Conservation (phyloP, 2,329 filamentous ascomycete genomes). For the Cladosporium sp. region DNA sequence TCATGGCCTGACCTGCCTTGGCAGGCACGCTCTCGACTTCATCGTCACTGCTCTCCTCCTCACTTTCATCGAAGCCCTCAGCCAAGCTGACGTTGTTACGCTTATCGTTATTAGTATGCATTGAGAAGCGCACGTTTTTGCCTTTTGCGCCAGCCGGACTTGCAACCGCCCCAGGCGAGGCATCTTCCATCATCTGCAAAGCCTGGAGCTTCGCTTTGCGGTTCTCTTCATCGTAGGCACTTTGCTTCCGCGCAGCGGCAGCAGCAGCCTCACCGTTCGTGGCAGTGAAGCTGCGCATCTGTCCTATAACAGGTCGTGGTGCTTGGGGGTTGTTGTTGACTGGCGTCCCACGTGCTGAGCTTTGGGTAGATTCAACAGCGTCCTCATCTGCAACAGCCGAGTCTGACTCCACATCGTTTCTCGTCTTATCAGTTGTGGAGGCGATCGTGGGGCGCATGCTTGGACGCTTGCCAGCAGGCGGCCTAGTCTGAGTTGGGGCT, state of each 20-base stretch:
- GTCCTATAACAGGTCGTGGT: neutral
- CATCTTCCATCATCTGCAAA: slow-evolving; percentile 25
- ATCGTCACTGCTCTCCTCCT: slow-evolving; percentile 11
- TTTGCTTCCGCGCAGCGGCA: neutral
- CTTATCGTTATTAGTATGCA: neutral
- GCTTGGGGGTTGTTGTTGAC: neutral
- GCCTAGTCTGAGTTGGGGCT: neutral
- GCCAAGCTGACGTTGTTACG: slow-evolving; percentile 5
- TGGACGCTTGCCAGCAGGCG: slow-evolving; percentile 28
- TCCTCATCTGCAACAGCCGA: slow-evolving; percentile 15
- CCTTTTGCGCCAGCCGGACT: neutral
- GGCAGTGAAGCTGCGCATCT: neutral
- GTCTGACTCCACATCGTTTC: slow-evolving; percentile 28
- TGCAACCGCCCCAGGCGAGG: slow-evolving; percentile 4
- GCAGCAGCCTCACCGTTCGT: slow-evolving; percentile 6
- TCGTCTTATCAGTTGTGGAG: slow-evolving; percentile 27
- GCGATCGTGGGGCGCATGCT: slow-evolving; percentile 27
- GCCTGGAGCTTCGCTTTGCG: slow-evolving; percentile 32
- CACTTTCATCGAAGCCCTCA: slow-evolving; percentile 5
- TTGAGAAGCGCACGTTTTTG: slow-evolving; percentile 6
- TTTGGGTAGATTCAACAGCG: slow-evolving; percentile 1
- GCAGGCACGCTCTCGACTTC: slow-evolving; percentile 13
- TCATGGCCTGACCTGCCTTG: neutral
- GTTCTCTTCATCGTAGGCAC: slow-evolving; percentile 26
- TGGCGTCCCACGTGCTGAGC: neutral